Conservation (phyloP, 2,329 filamentous ascomycete species). For the Madurella fahalii region DNA sequence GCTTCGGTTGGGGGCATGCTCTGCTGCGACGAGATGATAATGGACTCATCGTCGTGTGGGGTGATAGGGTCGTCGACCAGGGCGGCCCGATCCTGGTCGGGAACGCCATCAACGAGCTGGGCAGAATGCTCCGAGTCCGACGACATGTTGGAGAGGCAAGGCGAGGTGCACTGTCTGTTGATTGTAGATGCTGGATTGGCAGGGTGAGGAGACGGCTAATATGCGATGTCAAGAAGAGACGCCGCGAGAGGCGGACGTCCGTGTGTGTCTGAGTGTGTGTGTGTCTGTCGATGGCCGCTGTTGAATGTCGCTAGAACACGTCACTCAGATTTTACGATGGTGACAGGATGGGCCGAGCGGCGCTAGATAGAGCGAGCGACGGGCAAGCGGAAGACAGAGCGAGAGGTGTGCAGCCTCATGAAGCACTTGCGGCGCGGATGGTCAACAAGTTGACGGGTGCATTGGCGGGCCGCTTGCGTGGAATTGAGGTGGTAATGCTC, state of each 20-base stretch:
- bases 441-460: not conserved
- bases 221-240: slow-evolving; percentile 2
- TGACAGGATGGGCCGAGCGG: not conserved
- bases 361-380: not conserved
- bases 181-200: not conserved
- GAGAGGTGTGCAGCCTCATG: not conserved
- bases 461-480: not conserved
- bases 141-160: slow-evolving; percentile 14
- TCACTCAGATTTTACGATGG: slow-evolving; percentile 14
- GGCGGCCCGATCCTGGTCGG: slow-evolving; percentile 20
- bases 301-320: slow-evolving; percentile 18
- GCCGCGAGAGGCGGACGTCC: not conserved
- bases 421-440: not conserved
- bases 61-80: slow-evolving; percentile 34
- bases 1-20: slow-evolving; percentile 57
- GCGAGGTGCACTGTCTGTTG: not conserved
- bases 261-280: not conserved
- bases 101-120: slow-evolving; percentile 31
- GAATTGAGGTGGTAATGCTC: slow-evolving; percentile 11
- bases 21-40: slow-evolving; percentile 43
- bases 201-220: not conserved
- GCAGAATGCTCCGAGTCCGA: slow-evolving; percentile 34
- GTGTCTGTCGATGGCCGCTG: slow-evolving; percentile 1
- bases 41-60: slow-evolving; percentile 27
- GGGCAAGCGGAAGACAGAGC: not conserved